Evolutionary conservation across 192 early-diverging fungal genomes (phyloP), one percentile per base, ranked within the genome.

Genomic region (Entophlyctis helioformis): DNA sequence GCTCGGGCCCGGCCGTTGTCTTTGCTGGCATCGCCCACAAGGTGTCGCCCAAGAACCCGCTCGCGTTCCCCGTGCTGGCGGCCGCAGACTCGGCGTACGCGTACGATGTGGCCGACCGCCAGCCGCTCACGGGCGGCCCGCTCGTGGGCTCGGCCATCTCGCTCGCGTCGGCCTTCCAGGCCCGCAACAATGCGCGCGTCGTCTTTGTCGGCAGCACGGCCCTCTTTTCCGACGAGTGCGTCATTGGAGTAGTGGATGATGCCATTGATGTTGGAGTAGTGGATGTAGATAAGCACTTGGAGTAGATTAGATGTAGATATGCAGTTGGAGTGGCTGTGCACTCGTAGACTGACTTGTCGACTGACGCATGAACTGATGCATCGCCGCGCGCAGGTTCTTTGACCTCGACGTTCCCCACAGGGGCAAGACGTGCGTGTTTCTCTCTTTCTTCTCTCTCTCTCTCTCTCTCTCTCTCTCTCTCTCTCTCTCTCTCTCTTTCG

Each of bases 111-210:
- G 31, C 60, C 29, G 59, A 66, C 39, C 58, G 57, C 16, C 63
- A 71, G 18, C 44, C 39, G 19, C 55, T 66, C 16, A 43, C 52
- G 27, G 59, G 62, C 22, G 39, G 49, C 0, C 49, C 64, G 8
- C 26, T 83, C 20, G 54, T 72, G 4, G 91, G 87, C 20, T 56
- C 54, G 25, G 44, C 74, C 1, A 50, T 91, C 24, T 80, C 69
- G 3, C 66, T 96, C 21, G 87, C 91, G 19, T 80, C 81, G 25
- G 77, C 82, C 19, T 69, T 94, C 62, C 93, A 99, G 70, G 77
- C 96, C 3, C 66, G 84, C 36, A 81, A 84, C 59, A 91, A 89
- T 53, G 87, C 91, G 3, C 66, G 96, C 18, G 81, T 91, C 12
- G 78, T 79, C 2, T 76, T 99, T 54, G 59, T 74, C 12, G 96